A percentile compares a stretch with the other conserved stretches of the same genome.
Conservation (phyloP, 805 yeast species). For the Metschnikowia baotianmanensis region DNA sequence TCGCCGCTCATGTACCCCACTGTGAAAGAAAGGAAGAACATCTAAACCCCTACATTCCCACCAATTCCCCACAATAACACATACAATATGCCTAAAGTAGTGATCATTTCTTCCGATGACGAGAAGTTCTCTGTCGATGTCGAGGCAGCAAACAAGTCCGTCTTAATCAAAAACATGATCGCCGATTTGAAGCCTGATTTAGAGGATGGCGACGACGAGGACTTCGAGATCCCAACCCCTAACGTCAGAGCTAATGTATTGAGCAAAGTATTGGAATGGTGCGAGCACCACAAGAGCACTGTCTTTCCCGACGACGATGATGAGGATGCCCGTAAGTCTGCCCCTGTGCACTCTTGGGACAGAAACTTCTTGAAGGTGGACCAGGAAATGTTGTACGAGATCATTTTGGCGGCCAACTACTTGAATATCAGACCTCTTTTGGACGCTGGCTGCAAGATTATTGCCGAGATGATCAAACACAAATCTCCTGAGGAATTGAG, state of each 20-base stretch:
- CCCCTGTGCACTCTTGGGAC: conserved; percentile 95
- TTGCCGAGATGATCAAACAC: conserved; percentile 81
- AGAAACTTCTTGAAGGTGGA: conserved; percentile 90
- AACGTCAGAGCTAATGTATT: conserved; percentile 85
- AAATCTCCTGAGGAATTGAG: conserved; percentile 79
- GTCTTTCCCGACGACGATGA: conserved; percentile 75
- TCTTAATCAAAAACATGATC: conserved; percentile 81
- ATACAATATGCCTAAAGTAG: conserved; percentile 38
- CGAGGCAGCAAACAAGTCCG: conserved; percentile 82
- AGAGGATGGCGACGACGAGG: conserved; percentile 51
- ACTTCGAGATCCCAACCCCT: conserved; percentile 82
- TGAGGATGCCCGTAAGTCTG: conserved; percentile 80
- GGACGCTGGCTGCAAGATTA: conserved; percentile 77
- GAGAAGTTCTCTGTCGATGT: conserved; percentile 75
- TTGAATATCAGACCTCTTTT: conserved; percentile 70
- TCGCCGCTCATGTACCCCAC: no score
- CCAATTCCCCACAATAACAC: neutral
- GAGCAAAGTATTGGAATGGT: conserved; percentile 92
- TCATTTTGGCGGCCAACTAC: conserved; percentile 78
- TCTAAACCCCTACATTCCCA: neutral
- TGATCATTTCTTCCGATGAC: conserved; percentile 74
- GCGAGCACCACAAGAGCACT: conserved; percentile 87
- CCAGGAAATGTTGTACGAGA: conserved; percentile 83
- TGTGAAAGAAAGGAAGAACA: no score
- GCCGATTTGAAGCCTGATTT: conserved; percentile 65